Percentiles rank a stretch among this genome's conserved stretches.
Conservation (phyloP, 306 rosid genomes). For the Medicago lupulina region DNA sequence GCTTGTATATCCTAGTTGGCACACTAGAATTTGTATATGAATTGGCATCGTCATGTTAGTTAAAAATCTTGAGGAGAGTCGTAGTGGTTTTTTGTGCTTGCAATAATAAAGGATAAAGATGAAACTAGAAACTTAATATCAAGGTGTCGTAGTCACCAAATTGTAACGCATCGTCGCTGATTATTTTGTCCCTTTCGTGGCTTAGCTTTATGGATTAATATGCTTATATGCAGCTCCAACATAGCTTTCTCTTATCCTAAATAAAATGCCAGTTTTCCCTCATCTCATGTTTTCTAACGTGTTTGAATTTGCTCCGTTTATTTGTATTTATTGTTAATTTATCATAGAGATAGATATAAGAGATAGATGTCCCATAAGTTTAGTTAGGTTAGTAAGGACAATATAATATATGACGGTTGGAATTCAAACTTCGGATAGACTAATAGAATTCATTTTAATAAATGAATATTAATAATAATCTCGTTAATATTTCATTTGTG, state of each 20-base stretch:
- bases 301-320: too few species aligned
- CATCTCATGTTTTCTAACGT: too few species aligned
- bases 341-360: too few species aligned
- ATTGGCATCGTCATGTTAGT: background rate
- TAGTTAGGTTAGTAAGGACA: too few species aligned
- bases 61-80: slow-evolving; percentile 1
- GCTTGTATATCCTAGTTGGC: background rate
- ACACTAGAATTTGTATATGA: background rate
- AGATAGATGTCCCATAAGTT: too few species aligned
- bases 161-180: slow-evolving; percentile 59
- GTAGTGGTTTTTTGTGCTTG: slow-evolving; percentile 1
- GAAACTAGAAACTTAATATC: slow-evolving; percentile 3
- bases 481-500: too few species aligned
- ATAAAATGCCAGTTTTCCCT: too few species aligned
- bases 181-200: slow-evolving; percentile 37
- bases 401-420: too few species aligned
- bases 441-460: too few species aligned
- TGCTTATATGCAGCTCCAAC: background rate
- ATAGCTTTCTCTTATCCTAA: slow-evolving; percentile 25
- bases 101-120: slow-evolving; percentile 37
- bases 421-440: too few species aligned
- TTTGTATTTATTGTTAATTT: too few species aligned
- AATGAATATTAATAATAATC: too few species aligned
- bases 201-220: background rate
- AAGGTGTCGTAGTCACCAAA: background rate